Evolutionary conservation across 129 eudicot genomes (phyloP).

Genomic region (Sambucus nigra): DNA sequence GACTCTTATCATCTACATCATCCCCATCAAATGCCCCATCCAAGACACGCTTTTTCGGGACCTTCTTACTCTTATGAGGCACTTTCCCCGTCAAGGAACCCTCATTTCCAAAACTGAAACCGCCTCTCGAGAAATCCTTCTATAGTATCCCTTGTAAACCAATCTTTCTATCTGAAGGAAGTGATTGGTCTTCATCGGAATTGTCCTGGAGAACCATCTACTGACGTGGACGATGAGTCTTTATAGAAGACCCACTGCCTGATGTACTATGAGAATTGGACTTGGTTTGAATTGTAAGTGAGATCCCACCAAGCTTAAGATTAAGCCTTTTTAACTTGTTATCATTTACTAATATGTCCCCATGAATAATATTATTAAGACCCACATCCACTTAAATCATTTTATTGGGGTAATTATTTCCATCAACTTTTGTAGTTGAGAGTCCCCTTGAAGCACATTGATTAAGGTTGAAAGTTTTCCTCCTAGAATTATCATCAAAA

Average conservation of each 20-base stretch:
- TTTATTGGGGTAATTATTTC: slow-evolving; percentile 26
- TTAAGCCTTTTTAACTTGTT: slow-evolving; percentile 60
- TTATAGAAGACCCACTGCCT: slow-evolving; percentile 28
- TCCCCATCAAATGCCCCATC: slow-evolving; percentile 74
- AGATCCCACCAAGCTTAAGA: slow-evolving; percentile 81
- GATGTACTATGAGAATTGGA: slow-evolving; percentile 29
- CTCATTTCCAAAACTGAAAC: slow-evolving; percentile 43
- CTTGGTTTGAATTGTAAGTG: slow-evolving; percentile 72
- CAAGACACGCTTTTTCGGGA: slow-evolving; percentile 39
- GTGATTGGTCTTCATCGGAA: slow-evolving; percentile 46
- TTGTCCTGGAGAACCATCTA: slow-evolving; percentile 53
- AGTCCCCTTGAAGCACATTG: slow-evolving; percentile 43
- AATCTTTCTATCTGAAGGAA: slow-evolving; percentile 30
- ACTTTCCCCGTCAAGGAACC: slow-evolving; percentile 29
- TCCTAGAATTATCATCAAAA: no score
- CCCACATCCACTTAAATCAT: slow-evolving; percentile 29
- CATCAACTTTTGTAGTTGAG: slow-evolving; percentile 31
- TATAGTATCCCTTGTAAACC: slow-evolving; percentile 60
- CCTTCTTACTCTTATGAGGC: slow-evolving; percentile 24
- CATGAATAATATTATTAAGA: no score
- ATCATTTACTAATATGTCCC: slow-evolving; percentile 42
- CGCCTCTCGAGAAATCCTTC: slow-evolving; percentile 67
- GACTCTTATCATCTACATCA: slow-evolving; percentile 72
- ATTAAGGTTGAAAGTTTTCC: no score
- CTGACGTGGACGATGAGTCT: slow-evolving; percentile 31